Conservation (phyloP, 352 stramenopile genomes). For the Globisporangium middletonii region DNA sequence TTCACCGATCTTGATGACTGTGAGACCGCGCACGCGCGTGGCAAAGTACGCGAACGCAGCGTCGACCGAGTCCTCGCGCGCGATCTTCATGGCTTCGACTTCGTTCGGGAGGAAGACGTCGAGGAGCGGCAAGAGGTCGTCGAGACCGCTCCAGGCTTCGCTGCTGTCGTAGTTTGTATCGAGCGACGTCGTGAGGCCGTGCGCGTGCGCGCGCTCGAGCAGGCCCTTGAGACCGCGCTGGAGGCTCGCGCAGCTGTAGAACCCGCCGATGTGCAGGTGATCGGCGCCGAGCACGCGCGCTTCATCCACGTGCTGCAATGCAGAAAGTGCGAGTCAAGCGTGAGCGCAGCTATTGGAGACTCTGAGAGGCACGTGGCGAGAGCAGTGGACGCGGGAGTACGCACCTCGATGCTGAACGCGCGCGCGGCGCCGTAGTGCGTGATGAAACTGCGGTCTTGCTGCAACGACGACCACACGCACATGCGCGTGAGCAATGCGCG, state of each 20-base stretch:
- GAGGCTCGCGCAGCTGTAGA: slow-evolving; percentile 70
- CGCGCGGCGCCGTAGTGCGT: slow-evolving; percentile 74
- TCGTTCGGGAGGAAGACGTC: slow-evolving; percentile 85
- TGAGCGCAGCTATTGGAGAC: slow-evolving; percentile 1
- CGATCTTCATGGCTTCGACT: slow-evolving; percentile 69
- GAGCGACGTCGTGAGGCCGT: slow-evolving; percentile 69
- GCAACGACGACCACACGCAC: slow-evolving; percentile 3
- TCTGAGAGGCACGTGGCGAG: not conserved
- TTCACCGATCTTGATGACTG: slow-evolving; percentile 66
- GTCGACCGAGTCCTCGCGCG: slow-evolving; percentile 35
- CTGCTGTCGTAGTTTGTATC: slow-evolving; percentile 83
- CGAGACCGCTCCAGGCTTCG: slow-evolving; percentile 56
- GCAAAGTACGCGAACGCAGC: slow-evolving; percentile 49
- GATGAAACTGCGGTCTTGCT: slow-evolving; percentile 78
- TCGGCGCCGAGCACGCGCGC: slow-evolving; percentile 43
- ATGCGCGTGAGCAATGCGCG: not conserved
- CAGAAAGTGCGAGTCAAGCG: not conserved
- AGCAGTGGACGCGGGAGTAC: not conserved
- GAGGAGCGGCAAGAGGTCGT: slow-evolving; percentile 56
- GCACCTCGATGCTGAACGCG: slow-evolving; percentile 54
- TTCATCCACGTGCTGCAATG: slow-evolving; percentile 54
- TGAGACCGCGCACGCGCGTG: slow-evolving; percentile 33
- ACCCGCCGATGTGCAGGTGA: slow-evolving; percentile 77
- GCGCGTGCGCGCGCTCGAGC: slow-evolving; percentile 44
- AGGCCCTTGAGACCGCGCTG: slow-evolving; percentile 52